Evolutionary conservation across 2,329 filamentous ascomycete genomes (phyloP), one percentile per base, ranked within the genome.

Genomic region (Nannizziopsis arthrosporioides): DNA sequence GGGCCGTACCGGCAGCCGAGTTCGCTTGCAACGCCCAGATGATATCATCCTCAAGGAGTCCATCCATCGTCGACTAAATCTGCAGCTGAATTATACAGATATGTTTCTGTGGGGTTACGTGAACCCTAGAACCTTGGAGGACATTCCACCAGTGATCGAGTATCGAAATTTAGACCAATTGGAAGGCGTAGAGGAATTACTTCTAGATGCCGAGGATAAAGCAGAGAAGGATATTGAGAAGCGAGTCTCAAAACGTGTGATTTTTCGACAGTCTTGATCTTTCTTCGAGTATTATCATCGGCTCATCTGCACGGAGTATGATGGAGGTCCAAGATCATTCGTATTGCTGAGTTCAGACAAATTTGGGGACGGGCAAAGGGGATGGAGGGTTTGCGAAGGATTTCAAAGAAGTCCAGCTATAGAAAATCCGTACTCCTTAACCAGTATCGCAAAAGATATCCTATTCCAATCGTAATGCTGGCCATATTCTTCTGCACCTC

Each of bases 31-130:
- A 36, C 66, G 75, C 0, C 74, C 76, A 0, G 81, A 84, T 53
- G 71, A 80, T 61, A 64, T 81, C 30, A 63, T 85, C 17, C 63
- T 77, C 37, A 57, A 68, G 10, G 82, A 87, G 57, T 66, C 73
- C 0, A 61, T 73, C 0, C 64, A 71, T 12, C 66, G 82, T 12
- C 60, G 69, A 0, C 59, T 84, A 31, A 53, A 70, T 17, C 60
- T 85, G n/a, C 69, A 80, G 47, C 52, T 67, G 10, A 70, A 75
- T 55, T 68, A 80, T 41, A 56, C 73, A 11, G 67, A 73, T 49
- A 80, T 84, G 72, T 69, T 80, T 55, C 52, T 76, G 12, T 85
- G 76, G 70, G 83, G 84, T 0, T 75, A 75, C 58, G 65, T 81
- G 22, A 71, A 83, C 61, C 71, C 69, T 44, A 42, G 59, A 3